Evolutionary conservation across 2,329 filamentous ascomycete genomes (phyloP), one percentile per base, ranked within the genome.

Genomic region (Ambrosiella cleistominuta): DNA sequence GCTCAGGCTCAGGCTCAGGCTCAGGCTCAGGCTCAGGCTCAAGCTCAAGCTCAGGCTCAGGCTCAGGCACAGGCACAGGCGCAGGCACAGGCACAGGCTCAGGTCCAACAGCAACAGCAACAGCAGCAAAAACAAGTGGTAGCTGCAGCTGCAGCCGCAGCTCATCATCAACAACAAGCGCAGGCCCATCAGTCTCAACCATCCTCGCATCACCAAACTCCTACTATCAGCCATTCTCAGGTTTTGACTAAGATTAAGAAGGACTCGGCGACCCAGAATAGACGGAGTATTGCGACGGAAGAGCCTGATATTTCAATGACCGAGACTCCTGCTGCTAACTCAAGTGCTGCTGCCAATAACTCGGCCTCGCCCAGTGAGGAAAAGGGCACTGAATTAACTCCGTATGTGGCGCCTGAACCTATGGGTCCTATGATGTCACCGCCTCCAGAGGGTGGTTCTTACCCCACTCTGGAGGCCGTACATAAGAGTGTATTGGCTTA

Each of bases 401-500:
- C 75, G 2, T 80, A 75, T 62, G 70, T 78, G 8, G 75, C 75
- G 0, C 70, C 74, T 2, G 71, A 76, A 47, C 78, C 79, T 3
- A 74, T 80, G 75, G 79, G 79, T 0, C 67, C 71, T 19, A 75
- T 77, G 70, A 81, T 82, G 79, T 80, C 79, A 3, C 74, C 79
- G 2, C 81, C 81, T 3, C 80, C 80, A 1, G 78, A 83, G 64
- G 81, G 80, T 6, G 79, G 79, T 15, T 82, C 78, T 63, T 84
- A 80, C 62, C 75, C 79, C 1, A 83, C 79, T 1, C 71, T 84
- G 35, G 81, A 84, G 61, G 79, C 79, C 7, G 76, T 84, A 7
- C 81, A 83, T 64, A 79, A 81, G 65, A 78, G 77, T 37, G 80
- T 83, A 15, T 69, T 83, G 59, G 71, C 74, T n/a, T 83, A 83